Evolutionary conservation across 768 basidiomycete species (phyloP), one percentile per base, ranked within the genome.

Genomic region (Mycena epipterygia): DNA sequence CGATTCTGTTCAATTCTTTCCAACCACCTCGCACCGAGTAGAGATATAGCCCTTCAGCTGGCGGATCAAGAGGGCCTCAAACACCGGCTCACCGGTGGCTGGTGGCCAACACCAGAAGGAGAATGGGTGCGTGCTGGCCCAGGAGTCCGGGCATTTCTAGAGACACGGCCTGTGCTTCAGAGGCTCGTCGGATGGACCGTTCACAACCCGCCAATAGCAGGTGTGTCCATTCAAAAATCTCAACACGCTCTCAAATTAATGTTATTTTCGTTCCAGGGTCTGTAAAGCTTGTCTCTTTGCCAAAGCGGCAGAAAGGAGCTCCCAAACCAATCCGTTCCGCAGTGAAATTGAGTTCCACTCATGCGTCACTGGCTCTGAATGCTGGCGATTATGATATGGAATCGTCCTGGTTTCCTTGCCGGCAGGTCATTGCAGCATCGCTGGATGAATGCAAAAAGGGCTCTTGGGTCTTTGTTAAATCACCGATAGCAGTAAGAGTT

Each of bases 1-100:
- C 46, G 64, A 3, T 56, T 33, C 13, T 65, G 64, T 14, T 66
- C 64, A 19, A 37, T 66, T 58, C 56, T 66, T 3, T 59, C 56
- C 25, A 67, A 67, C 19, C 65, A 67, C 37, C 64, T 56, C 11
- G 64, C 55, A 21, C 55, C 55, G 9, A 65, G 64, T 27, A 30
- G 68, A 9, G 68, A 63, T 41, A 69, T 69, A 13, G 68, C 61
- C 3, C 60, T 63, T 16, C 60, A 69, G 37, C 46, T 69, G 13
- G 68, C 56, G 0, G 68, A 64, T 33, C 68, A 63, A 30, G 68
- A 69, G 32, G 60, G 52, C 23, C 32, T 68, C 5, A 62, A 63
- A 25, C 67, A 68, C 32, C 59, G 59, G 19, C 52, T 69, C 14
- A 63, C 53, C 12, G 61, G 68, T 27, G 68, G 68, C 17, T 59